Conservation (phyloP, 2,329 filamentous ascomycete genomes). For the Aspergillus novoparasiticus region DNA sequence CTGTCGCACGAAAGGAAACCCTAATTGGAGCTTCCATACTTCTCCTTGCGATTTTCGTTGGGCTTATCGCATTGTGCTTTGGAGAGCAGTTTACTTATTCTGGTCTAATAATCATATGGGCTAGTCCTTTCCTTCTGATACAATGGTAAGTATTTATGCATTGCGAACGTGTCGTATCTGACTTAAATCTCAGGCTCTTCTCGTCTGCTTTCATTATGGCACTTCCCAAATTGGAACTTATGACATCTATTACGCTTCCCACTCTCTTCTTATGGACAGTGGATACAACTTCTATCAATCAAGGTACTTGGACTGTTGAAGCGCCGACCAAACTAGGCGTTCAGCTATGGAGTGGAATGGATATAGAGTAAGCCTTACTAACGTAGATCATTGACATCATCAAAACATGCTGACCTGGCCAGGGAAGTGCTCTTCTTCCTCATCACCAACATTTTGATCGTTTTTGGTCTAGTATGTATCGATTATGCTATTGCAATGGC, state of each 20-base stretch:
- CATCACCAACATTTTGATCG: conserved; percentile 68
- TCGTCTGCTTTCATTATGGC: conserved; percentile 55
- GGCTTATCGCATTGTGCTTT: conserved; percentile 49
- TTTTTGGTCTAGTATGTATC: conserved; percentile 69
- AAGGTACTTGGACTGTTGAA: conserved; percentile 73
- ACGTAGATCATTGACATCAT: not conserved
- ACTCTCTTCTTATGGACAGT: conserved; percentile 73
- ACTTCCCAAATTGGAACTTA: conserved; percentile 60
- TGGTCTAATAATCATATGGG: conserved; percentile 71
- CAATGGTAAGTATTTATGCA: conserved; percentile 58
- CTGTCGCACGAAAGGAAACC: conserved; percentile 28
- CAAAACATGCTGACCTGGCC: not conserved
- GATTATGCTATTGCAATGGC: conserved; percentile 70
- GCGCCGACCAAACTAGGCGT: conserved; percentile 66
- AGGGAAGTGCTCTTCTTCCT: conserved; percentile 73
- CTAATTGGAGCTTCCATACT: conserved; percentile 3
- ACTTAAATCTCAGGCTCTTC: not conserved
- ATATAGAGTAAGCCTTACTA: conserved; percentile 58
- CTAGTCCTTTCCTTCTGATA: conserved; percentile 65
- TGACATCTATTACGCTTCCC: conserved; percentile 62
- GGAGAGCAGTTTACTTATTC: conserved; percentile 60
- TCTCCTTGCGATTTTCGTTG: not conserved
- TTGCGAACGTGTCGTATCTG: conserved; percentile 56
- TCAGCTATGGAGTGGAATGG: conserved; percentile 60
- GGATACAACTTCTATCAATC: conserved; percentile 66